Conservation (phyloP, 179 eudicot genomes). For the Silene noctiflora region DNA sequence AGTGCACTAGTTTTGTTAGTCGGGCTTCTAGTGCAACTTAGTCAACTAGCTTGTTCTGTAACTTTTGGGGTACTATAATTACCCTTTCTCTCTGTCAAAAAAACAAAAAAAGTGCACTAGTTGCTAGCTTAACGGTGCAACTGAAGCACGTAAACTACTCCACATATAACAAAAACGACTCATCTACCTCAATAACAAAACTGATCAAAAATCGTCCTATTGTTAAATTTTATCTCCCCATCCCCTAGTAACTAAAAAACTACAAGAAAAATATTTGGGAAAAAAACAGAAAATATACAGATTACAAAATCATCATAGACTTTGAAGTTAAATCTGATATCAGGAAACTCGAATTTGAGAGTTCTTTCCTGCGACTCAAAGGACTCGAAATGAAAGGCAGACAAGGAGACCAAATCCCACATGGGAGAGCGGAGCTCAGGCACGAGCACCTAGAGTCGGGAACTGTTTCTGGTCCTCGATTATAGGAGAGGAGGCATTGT, state of each 20-base stretch:
- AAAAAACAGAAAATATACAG: slow-evolving; percentile 31
- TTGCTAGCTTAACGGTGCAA: too few species aligned
- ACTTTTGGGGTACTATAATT: too few species aligned
- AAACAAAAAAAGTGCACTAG: too few species aligned
- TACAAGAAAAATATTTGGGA: slow-evolving; percentile 7
- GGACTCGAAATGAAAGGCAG: slow-evolving; percentile 16
- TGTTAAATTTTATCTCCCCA: slow-evolving; percentile 14
- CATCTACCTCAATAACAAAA: slow-evolving; percentile 32
- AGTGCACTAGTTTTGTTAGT: too few species aligned
- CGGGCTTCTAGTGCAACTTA: too few species aligned
- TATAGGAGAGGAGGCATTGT: slow-evolving; percentile 44
- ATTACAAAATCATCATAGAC: slow-evolving; percentile 17
- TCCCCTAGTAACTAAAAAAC: slow-evolving; percentile 7
- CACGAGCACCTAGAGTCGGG: slow-evolving; percentile 56
- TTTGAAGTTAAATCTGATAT: slow-evolving; percentile 17
- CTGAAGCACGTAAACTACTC: too few species aligned
- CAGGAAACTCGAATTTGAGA: slow-evolving; percentile 26
- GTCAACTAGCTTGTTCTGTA: too few species aligned
- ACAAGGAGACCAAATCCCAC: slow-evolving; percentile 8
- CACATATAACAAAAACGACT: slow-evolving; percentile 10
- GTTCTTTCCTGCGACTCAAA: slow-evolving; percentile 29
- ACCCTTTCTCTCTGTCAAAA: too few species aligned
- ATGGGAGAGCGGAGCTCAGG: slow-evolving; percentile 18
- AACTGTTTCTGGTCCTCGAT: slow-evolving; percentile 69
- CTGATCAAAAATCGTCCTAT: slow-evolving; percentile 20